Base-by-base conservation (phyloP, 1,284 basidiomycete genomes). In the Ganoderma boninense region DNA sequence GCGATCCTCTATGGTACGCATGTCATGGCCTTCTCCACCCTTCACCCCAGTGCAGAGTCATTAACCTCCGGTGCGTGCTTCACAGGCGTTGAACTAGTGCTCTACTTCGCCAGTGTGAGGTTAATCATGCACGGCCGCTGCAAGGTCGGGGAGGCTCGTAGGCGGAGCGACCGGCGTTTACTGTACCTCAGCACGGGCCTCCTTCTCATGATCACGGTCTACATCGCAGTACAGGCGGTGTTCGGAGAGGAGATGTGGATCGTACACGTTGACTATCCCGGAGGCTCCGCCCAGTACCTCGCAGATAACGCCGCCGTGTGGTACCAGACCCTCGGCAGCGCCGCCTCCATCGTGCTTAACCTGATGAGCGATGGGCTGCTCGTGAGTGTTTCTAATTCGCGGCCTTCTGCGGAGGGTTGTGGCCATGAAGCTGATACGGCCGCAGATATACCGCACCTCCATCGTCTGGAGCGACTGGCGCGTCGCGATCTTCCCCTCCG, bases 211-310 rank as follows among this genome's bases (percentile, higher is more conserved):
- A 74, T 67, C 69, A 75, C 75, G 13, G 69, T 74, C 23, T 73
- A 73, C 57, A 49, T 74, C 44, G 71, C 75, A 23, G 67, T 68
- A 1, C 64, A 75, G 32, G 69, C 71, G 18, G 70, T 73, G 2
- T 76, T 76, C 64, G 75, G 75, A 10, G 67, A 74, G 59, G 70
- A 73, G 49, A 74, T 75, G 73, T 76, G 75, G 75, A 71, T 76
- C 44, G 69, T 71, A 11, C 65, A 76, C 54, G 57, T 38, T 14
- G 62, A 72, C 38, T 66, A 61, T 16, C 72, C 72, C 2, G 75
- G 72, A 35, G 75, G 74, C 1, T 46, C 68, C 14, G 42, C 54
- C 2, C 65, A 56, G 32, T 76, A 67, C 40, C 60, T 76, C 38
- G 65, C 52, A 4, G 68, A 65, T 26, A 71, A 73, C 38, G 71